These are phyloP conservation scores for Fusarium chlamydosporum DNA, from an alignment of 2,329 filamentous ascomycete species.

Conservation along the genomic window DNA sequence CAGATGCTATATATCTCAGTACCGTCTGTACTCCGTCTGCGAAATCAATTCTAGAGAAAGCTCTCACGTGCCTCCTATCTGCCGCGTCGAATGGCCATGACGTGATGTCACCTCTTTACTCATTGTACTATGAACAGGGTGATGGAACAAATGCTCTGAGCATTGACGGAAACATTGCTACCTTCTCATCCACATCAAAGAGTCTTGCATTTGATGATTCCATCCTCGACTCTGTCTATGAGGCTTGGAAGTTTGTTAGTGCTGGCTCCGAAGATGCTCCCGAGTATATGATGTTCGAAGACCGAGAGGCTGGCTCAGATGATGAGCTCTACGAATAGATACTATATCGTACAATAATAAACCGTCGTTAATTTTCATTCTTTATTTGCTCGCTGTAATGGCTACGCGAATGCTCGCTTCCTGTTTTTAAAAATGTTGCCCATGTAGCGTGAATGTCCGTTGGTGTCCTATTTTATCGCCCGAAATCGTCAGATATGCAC, in stretches of 20 bases:
- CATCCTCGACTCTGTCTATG: constrained; percentile 74
- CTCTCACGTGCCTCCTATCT: constrained; percentile 60
- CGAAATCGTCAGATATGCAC: constrained; percentile 2
- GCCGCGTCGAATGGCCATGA: constrained; percentile 51
- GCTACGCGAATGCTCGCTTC: constrained; percentile 2
- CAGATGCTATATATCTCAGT: constrained; percentile 56
- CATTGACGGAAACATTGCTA: constrained; percentile 62
- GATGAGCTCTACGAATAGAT: constrained; percentile 65
- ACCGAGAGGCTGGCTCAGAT: constrained; percentile 75
- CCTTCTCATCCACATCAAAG: constrained; percentile 71
- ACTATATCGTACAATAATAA: constrained; percentile 13
- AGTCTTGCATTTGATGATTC: constrained; percentile 82
- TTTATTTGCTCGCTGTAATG: not conserved
- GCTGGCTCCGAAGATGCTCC: constrained; percentile 61
- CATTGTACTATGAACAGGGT: constrained; percentile 69
- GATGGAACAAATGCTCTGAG: constrained; percentile 49
- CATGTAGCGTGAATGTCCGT: constrained; percentile 4
- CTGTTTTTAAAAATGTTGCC: constrained; percentile 1
- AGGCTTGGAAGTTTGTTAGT: constrained; percentile 77
- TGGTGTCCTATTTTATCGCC: constrained; percentile 10
- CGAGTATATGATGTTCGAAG: constrained; percentile 83
- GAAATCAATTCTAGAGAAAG: constrained; percentile 55
- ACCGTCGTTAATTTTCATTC: constrained; percentile 6
- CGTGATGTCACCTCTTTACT: constrained; percentile 61
- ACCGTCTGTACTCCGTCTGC: constrained; percentile 57